phyloP scores from a whole-genome alignment of 2,329 filamentous ascomycete species.

The Talaromyces verruculosus region DNA sequence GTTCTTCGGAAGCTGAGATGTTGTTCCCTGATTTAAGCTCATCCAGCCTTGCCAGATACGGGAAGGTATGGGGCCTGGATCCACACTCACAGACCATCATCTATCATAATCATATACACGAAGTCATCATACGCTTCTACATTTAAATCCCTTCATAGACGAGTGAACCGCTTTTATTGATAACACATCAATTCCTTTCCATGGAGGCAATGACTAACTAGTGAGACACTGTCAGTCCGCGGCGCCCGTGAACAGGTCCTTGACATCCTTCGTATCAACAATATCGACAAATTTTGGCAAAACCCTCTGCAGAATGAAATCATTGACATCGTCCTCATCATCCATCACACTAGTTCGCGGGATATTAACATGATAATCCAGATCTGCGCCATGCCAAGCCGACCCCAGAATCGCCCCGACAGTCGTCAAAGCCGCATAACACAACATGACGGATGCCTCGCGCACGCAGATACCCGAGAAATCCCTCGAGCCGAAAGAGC shows the following conservation, averaged over 20 bases:
- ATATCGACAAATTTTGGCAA: not conserved
- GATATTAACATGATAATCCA: not conserved
- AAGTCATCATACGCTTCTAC: not conserved
- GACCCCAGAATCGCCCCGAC: not conserved
- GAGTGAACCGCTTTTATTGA: not conserved
- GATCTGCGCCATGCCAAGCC: not conserved
- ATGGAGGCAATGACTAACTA: not conserved
- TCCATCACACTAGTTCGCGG: slow-evolving; percentile 3
- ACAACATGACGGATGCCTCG: slow-evolving; percentile 8
- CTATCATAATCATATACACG: not conserved
- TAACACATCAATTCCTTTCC: not conserved
- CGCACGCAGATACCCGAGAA: not conserved
- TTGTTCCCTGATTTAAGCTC: slow-evolving; percentile 16
- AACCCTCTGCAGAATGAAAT: not conserved
- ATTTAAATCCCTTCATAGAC: not conserved
- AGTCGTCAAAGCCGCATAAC: slow-evolving; percentile 4
- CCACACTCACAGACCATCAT: slow-evolving; percentile 12
- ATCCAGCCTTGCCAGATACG: slow-evolving; percentile 6
- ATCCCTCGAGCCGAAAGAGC: slow-evolving; percentile 10
- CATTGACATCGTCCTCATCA: not conserved
- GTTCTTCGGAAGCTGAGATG: not conserved
- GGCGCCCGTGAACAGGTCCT: not conserved
- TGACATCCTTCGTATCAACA: not conserved
- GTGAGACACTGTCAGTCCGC: not conserved
- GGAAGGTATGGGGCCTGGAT: slow-evolving; percentile 1